Evolutionary conservation across 331 rosid species (phyloP), one percentile per base, ranked within the genome.

Genomic region (Malus hybrid): DNA sequence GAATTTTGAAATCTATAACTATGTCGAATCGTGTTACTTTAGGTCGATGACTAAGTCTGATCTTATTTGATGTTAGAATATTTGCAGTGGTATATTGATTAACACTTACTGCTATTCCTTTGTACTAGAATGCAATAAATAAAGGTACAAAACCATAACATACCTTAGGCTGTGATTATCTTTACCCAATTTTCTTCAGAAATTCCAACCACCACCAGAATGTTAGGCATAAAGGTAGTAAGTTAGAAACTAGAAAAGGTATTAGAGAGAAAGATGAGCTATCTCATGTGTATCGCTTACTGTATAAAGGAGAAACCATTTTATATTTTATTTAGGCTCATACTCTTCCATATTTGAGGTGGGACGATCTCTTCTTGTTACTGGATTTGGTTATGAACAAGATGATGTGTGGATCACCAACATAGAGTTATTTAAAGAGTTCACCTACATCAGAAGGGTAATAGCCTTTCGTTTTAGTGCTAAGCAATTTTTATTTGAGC

Each of bases 371-470:
- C 98, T 93, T 83, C 87, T 93, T 33, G 96, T 93, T 70, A 91
- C 98, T 20, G 98, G 97, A 68, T 91, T 93, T 82, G 98, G 98
- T 70, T 93, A 93, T 79, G 98, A 93, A 28, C 98, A 91, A 14
- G 98, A 93, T 74, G 95, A 88, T 46, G 88, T 95, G 32, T 93
- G 98, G 98, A 73, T 93, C 80, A 87, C 97, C 73, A 93, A 93
- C 84, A 85, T 93, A 6, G 90, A 88, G 32, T 83, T 93, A 60
- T 93, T 91, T 75, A 91, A 90, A 84, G 88, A 93, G 71, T 93
- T 91, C 80, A 90, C 98, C 11, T 89, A 93, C 74, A 78, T 93
- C 88, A 93, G 98, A 90, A 86, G 96, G 96, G 97, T 93, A 91
- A 20, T 29, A 57, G 55, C 61, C 10, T 27, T 61, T 34, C 65